Conservation (phyloP, 805 yeast species). For the Yamadazyma nakazawae region DNA sequence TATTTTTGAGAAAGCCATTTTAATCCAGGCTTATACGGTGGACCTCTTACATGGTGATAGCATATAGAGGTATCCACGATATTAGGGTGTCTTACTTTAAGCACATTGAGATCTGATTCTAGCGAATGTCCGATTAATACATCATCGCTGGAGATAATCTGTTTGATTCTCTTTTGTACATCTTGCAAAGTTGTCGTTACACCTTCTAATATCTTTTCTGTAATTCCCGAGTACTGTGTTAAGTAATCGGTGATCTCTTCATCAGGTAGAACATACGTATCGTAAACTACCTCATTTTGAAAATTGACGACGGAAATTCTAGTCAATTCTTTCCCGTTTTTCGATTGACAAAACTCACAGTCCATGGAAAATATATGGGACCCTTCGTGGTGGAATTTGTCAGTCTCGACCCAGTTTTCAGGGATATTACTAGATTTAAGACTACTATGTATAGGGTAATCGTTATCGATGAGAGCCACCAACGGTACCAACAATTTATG, state of each 20-base stretch:
- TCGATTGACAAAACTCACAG: constrained; percentile 87
- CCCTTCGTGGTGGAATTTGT: constrained; percentile 50
- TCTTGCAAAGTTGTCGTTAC: constrained; percentile 67
- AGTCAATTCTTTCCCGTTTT: constrained; percentile 62
- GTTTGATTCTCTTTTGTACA: constrained; percentile 56
- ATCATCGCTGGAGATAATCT: constrained; percentile 53
- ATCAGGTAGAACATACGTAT: constrained; percentile 74
- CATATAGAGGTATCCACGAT: constrained; percentile 79
- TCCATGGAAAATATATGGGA: constrained; percentile 76
- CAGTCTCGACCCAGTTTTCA: constrained; percentile 34
- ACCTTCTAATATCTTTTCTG: constrained; percentile 57
- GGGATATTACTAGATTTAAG: constrained; percentile 4
- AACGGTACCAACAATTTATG: constrained; percentile 51
- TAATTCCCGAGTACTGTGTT: constrained; percentile 84
- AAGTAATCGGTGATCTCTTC: constrained; percentile 74
- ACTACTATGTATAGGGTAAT: constrained; percentile 53
- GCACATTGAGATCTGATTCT: constrained; percentile 73
- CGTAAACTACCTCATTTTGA: constrained; percentile 58
- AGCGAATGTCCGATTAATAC: constrained; percentile 85
- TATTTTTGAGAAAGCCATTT: constrained; percentile 61
- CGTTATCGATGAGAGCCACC: constrained; percentile 46
- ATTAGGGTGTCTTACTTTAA: constrained; percentile 67
- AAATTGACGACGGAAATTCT: constrained; percentile 73
- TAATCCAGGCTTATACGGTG: constrained; percentile 75
- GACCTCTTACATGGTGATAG: constrained; percentile 79